Evolutionary conservation across 129 eudicot genomes (phyloP), one percentile per base, ranked within the genome.

Genomic region (Escallonia rubra): DNA sequence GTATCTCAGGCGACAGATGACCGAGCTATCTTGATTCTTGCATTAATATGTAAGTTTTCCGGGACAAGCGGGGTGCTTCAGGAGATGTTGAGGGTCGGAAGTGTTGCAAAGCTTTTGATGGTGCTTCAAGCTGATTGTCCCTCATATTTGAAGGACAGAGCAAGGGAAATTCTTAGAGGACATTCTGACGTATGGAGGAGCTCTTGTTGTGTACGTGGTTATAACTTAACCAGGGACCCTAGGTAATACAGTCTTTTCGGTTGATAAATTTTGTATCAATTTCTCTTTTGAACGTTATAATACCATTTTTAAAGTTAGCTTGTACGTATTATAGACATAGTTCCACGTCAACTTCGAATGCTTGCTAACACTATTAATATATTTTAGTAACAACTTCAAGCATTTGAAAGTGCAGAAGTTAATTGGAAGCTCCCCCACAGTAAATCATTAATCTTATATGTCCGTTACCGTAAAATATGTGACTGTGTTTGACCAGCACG

Each of bases 181-280:
- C 88, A 87, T 69, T 73, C 72, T 16, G 61, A 82, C 76, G 80
- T 68, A 49, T 87, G 95, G 95, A 84, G 74, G 59, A 67, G 79
- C 38, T 78, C 90, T 8, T 83, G 87, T 66, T 86, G 94, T 66
- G 71, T 71, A 9, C 74, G 80, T 55, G 15, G 66, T 80, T 46
- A 77, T 62, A 61, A 78, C 61, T 14, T 67, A 52, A 66, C 80
- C 43, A 72, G 80, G 82, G 72, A 68, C 48, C 60, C 74, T 43
- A 65, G 55, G 4, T 75, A 51, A 58, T 69, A 23, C 34, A 23
- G 34, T 23, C 34, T 23, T 23, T 16, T 23, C 34, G 34, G 34
- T 23, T 23, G 1, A 23, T 23, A 23, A 23, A 23, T 23, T 23
- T 23, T 23, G 1, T 23, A 23, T 23, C 34, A 23, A 23, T 23